These are phyloP conservation scores for Zygotorulaspora danielsina DNA, from an alignment of 805 yeast genomes.

Conservation along the genomic window DNA sequence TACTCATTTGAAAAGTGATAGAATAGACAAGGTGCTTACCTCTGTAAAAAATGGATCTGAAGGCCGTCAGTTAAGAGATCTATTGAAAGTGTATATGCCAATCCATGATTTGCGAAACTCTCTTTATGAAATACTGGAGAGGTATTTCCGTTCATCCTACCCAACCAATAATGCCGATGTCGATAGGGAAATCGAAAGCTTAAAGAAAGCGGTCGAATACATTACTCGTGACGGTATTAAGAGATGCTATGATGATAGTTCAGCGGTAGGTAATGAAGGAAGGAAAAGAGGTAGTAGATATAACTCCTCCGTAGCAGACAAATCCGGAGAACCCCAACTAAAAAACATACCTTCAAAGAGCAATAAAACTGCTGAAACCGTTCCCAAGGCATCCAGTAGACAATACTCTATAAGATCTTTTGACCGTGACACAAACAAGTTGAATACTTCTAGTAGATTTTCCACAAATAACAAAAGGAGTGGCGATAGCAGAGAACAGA, in stretches of 20 bases:
- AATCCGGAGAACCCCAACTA: neutral
- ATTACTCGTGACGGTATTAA: slow-evolving; percentile 7
- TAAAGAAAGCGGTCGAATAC: slow-evolving; percentile 8
- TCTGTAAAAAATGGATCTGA: slow-evolving; percentile 16
- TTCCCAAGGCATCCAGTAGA: neutral
- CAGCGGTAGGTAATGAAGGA: slow-evolving; percentile 2
- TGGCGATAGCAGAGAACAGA: neutral
- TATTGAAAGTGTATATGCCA: slow-evolving; percentile 10
- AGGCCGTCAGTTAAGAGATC: slow-evolving; percentile 8
- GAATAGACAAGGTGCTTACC: slow-evolving; percentile 14
- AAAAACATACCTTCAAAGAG: neutral
- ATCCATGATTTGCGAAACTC: slow-evolving; percentile 13
- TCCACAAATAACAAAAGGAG: neutral
- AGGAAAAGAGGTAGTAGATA: slow-evolving; percentile 20
- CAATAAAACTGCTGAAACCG: neutral
- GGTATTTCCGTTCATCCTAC: slow-evolving; percentile 16
- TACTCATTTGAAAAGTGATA: slow-evolving; percentile 15
- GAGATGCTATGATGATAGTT: slow-evolving; percentile 7
- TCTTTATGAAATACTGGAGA: slow-evolving; percentile 9
- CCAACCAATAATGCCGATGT: slow-evolving; percentile 18
- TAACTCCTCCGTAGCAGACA: slow-evolving; percentile 1
- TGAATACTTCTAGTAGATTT: neutral
- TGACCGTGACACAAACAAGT: neutral
- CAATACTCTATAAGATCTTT: neutral
- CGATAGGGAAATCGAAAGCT: slow-evolving; percentile 8